Percentiles rank a stretch among this genome's conserved stretches.
Evolutionary conservation across 805 yeast species (phyloP).

Genomic region (Yarrowia sp.): DNA sequence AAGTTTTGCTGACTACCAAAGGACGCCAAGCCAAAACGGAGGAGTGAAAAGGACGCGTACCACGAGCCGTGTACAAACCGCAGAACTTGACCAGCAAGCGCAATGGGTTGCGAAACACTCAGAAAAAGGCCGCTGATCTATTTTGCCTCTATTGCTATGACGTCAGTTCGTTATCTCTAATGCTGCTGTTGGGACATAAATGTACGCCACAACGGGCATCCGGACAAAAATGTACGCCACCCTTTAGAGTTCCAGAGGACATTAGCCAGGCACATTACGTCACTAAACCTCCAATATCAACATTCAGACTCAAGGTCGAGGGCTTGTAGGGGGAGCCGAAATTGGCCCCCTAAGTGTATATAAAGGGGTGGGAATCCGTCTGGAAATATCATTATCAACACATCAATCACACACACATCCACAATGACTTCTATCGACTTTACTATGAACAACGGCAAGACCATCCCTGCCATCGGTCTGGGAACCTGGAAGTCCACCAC

Average conservation of each 20-base stretch:
- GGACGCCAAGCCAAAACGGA: not conserved
- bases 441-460: slow-evolving; percentile 55
- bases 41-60: no score
- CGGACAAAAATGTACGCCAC: slow-evolving; percentile 10
- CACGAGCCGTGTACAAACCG: no score
- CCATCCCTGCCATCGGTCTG: slow-evolving; percentile 65
- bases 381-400: not conserved
- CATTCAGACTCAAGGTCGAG: not conserved
- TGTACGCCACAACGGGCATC: not conserved
- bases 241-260: not conserved
- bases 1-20: not conserved
- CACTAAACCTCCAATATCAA: slow-evolving; percentile 17
- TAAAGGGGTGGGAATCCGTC: not conserved
- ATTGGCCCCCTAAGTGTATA: not conserved
- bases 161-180: slow-evolving; percentile 11
- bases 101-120: not conserved
- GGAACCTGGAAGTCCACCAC: slow-evolving; percentile 61
- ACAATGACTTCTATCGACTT: slow-evolving; percentile 32
- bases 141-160: not conserved
- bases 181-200: not conserved
- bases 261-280: slow-evolving; percentile 7
- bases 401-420: not conserved
- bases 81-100: no score
- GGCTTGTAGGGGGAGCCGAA: slow-evolving; percentile 6
- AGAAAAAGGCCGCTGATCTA: not conserved